Base-by-base conservation (phyloP, 1,284 basidiomycete genomes). In the Apiotrichum laibachii region DNA sequence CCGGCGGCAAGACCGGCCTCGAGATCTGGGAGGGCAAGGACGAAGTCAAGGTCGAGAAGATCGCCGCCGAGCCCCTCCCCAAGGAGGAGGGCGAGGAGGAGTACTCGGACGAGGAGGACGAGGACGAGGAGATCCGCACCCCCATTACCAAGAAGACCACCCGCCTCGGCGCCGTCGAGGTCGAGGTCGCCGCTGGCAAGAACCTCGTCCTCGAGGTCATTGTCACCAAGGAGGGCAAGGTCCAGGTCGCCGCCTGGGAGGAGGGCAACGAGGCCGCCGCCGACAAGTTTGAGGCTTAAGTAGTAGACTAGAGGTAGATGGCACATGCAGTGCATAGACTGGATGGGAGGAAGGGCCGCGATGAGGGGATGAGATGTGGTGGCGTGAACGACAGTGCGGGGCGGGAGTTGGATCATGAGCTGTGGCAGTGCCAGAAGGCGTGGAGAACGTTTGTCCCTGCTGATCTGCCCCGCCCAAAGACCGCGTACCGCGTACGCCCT, bases 11-110 rank as follows among this genome's bases (percentile, higher is more conserved):
- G 55, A 81, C 92, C 50, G 86, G 84, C 16, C 83, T 95, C 62
- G 90, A 94, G 77, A 79, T 98, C 45, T 93, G 90, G 86, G 90
- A 98, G 77, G 90, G 88, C 48, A 85, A 86, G 64, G 87, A 92
- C 68, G 84, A 84, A 15, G 83, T 97, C 70, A 86, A 88, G 69
- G 80, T 90, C 21, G 88, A 92, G 65, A 86, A 84, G 67, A 80
- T 85, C 49, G 64, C 57, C 47, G 63, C 63, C 21, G 72, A 78
- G 42, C 76, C 80, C 19, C 59, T 67, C 8, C 72, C 72, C 58
- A 72, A 72, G 59, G 65, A 60, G 48, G 71, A 71, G 48, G 70
- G 69, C 44, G 72, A 70, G n/a, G 70, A 72, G 46, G 66, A 67
- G 44, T 67, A 67, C 39, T 68, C 70, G 21, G 65, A 67, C n/a